phyloP scores from a whole-genome alignment of 148 eudicot genomes.

The Chenopodium quinoa region DNA sequence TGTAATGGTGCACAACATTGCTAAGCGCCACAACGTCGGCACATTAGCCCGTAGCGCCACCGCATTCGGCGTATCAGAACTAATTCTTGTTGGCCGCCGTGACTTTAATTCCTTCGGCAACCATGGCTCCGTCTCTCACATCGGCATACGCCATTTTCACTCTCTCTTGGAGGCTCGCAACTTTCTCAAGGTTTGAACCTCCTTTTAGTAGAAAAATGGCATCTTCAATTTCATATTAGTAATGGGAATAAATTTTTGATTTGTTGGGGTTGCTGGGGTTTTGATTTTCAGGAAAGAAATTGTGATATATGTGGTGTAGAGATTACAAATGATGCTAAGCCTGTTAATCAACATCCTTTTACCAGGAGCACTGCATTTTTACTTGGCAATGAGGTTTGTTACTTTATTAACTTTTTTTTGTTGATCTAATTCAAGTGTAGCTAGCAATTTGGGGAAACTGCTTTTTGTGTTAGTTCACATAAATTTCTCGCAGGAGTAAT shows the following conservation, averaged over 20 bases:
- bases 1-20: conserved; percentile 94
- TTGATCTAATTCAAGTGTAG: too few relatives aligned
- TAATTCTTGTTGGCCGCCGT: conserved; percentile 82
- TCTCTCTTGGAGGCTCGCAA: conserved; percentile 70
- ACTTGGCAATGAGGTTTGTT: conserved; percentile 83
- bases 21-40: conserved; percentile 96
- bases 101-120: conserved; percentile 96
- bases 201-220: background rate
- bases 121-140: conserved; percentile 88
- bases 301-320: conserved; percentile 98
- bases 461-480: too few relatives aligned
- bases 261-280: conserved; percentile 9
- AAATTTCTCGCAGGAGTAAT: too few relatives aligned
- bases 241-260: background rate
- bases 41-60: conserved; percentile 91
- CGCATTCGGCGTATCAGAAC: conserved; percentile 91
- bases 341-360: conserved; percentile 83
- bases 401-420: background rate
- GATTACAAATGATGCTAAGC: conserved; percentile 67
- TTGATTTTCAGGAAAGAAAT: conserved; percentile 56
- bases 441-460: too few relatives aligned
- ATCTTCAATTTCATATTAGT: background rate
- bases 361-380: conserved; percentile 83
- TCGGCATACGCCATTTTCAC: conserved; percentile 82
- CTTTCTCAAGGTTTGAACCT: conserved; percentile 63